Evolutionary conservation across 805 yeast genomes (phyloP), one percentile per base, ranked within the genome.

Genomic region (Yarrowia bubula): DNA sequence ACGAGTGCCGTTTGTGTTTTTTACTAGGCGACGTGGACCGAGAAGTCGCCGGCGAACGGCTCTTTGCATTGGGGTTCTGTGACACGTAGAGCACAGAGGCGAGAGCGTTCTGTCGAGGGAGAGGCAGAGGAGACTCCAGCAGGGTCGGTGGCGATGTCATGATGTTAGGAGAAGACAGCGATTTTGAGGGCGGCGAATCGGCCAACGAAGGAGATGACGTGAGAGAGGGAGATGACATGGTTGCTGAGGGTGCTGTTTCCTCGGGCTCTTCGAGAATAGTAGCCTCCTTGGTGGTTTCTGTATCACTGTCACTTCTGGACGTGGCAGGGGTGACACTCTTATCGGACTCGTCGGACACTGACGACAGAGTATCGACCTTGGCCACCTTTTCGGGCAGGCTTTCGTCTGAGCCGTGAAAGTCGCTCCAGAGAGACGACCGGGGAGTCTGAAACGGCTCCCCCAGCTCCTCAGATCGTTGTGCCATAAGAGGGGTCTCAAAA

Each of bases 21-120:
- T 22, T 37, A n/a, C 28, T 41, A 5, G 58, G 58, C 18, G 58
- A 51, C 2, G 58, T 18, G 1, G 58, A 51, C 6, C 58, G 58
- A 4, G 58, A 51, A 0, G 18, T n/a, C 1, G 43, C 58, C 3
- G 58, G 58, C 0, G 58, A 51, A 3, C 58, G 42, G 18, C 22
- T 35, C 22, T 51, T 37, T 42, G 58, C 58, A 14, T 51, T 51
- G 22, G 58, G 58, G 58, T 51, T 51, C 35, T 51, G 58, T 3
- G 58, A 51, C 1, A 51, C 58, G 22, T 51, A 51, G 8, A 51
- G 42, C 2, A n/a, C 58, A 1, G 58, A 51, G 0, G 58, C 58
- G 1, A 51, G 42, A 1, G 58, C 58, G 17, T 13, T 14, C 3
- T 38, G 42, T 2, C 28, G 14, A 3, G 58, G 58, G 0, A 11